These are phyloP conservation scores for Exserohilum turcica DNA, from an alignment of 2,329 filamentous ascomycete species.

Conservation along the genomic window DNA sequence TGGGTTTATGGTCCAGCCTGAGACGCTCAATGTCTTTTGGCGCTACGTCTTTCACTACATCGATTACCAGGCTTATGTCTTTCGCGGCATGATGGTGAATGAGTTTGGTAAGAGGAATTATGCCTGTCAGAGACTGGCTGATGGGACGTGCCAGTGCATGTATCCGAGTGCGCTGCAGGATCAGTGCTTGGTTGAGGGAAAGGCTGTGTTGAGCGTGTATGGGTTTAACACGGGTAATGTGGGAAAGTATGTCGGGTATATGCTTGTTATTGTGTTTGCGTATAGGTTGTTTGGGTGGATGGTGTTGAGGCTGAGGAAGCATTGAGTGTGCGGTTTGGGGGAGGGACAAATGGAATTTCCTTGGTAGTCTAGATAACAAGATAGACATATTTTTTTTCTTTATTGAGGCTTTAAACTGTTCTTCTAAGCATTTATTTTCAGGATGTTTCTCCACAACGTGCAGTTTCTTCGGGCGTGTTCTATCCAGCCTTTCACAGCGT, in stretches of 20 bases:
- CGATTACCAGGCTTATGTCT: slow-evolving; percentile 85
- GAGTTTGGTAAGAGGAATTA: slow-evolving; percentile 74
- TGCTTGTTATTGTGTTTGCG: slow-evolving; percentile 74
- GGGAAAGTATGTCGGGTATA: slow-evolving; percentile 75
- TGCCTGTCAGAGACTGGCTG: slow-evolving; percentile 55
- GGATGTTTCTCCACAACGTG: too few relatives aligned
- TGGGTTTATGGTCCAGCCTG: slow-evolving; percentile 78
- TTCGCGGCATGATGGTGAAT: slow-evolving; percentile 92
- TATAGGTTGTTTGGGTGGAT: slow-evolving; percentile 73
- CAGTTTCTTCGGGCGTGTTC: too few relatives aligned
- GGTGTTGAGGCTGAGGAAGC: slow-evolving; percentile 56
- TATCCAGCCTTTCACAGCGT: too few relatives aligned
- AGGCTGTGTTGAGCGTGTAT: slow-evolving; percentile 71
- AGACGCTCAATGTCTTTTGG: slow-evolving; percentile 80
- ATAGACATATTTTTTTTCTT: neutral
- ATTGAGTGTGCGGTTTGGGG: too few relatives aligned
- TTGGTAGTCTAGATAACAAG: neutral
- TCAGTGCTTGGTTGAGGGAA: slow-evolving; percentile 72
- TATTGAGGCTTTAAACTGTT: too few relatives aligned
- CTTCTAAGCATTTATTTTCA: too few relatives aligned
- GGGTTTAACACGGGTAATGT: slow-evolving; percentile 68
- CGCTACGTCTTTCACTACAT: slow-evolving; percentile 88
- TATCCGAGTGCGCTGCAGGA: slow-evolving; percentile 66
- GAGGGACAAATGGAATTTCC: too few relatives aligned
- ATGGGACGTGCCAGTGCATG: slow-evolving; percentile 67